Evolutionary conservation across 2,329 filamentous ascomycete species (phyloP).

Genomic region (Diaporthe helianthi): DNA sequence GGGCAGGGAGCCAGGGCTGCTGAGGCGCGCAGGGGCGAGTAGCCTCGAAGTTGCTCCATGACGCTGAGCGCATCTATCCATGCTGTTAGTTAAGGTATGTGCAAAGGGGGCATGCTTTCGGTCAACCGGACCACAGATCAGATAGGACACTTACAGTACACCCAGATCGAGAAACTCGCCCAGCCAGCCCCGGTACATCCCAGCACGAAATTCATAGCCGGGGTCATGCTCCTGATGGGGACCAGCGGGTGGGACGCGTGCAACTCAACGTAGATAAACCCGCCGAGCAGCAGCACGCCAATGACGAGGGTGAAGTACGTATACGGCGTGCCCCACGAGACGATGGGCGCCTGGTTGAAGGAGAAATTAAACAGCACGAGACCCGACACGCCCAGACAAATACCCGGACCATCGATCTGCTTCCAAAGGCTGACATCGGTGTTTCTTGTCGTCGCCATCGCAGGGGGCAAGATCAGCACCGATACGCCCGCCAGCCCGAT

Average conservation of each 20-base stretch:
- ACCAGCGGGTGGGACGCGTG: conserved; percentile 54
- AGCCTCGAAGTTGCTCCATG: conserved; percentile 45
- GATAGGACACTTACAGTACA: conserved; percentile 43
- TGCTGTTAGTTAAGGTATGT: background rate
- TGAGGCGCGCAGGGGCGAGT: conserved; percentile 51
- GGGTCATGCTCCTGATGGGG: conserved; percentile 55
- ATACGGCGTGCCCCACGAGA: conserved; percentile 59
- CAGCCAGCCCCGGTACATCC: conserved; percentile 53
- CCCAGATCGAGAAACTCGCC: conserved; percentile 51
- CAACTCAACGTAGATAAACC: conserved; percentile 59
- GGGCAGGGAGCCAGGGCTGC: conserved; percentile 55
- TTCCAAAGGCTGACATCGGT: conserved; percentile 28
- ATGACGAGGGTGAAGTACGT: conserved; percentile 59
- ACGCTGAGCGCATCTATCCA: conserved; percentile 37
- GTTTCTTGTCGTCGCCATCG: conserved; percentile 23
- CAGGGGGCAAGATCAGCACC: conserved; percentile 37
- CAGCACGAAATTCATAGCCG: conserved; percentile 56
- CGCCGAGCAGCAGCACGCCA: conserved; percentile 54
- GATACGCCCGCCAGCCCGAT: background rate
- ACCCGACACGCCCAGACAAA: conserved; percentile 51
- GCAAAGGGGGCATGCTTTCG: background rate
- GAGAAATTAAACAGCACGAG: conserved; percentile 64
- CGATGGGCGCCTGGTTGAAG: conserved; percentile 60
- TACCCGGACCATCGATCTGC: conserved; percentile 3
- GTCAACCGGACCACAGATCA: background rate